Percentiles rank a stretch among this genome's conserved stretches.
Evolutionary conservation across 306 rosid species (phyloP).

Genomic region (Prunus mume): DNA sequence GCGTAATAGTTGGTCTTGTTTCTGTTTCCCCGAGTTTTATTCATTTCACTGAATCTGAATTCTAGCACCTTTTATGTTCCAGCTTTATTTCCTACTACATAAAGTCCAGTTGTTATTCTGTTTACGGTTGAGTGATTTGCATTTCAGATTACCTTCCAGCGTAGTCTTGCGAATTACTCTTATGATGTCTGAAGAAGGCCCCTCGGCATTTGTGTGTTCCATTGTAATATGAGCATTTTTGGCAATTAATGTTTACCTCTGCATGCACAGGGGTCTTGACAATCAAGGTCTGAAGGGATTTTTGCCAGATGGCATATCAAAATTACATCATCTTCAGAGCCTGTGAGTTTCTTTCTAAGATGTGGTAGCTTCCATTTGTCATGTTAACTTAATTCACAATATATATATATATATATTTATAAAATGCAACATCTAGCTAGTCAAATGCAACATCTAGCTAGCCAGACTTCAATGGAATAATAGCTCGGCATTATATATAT

Average conservation of each 20-base stretch:
- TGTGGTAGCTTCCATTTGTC: background rate
- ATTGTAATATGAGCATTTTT: constrained; percentile 1
- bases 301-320: constrained; percentile 71
- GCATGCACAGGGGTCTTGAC: constrained; percentile 79
- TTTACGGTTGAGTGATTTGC: background rate
- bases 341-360: constrained; percentile 55
- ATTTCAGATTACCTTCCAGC: background rate
- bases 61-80: background rate
- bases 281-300: constrained; percentile 88
- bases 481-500: no score
- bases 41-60: background rate
- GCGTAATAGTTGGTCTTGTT: background rate
- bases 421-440: no score
- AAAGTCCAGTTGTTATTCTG: background rate
- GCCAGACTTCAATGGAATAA: no score
- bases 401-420: no score
- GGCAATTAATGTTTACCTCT: constrained; percentile 37
- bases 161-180: background rate
- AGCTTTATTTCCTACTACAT: background rate
- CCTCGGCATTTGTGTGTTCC: constrained; percentile 9
- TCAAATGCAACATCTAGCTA: no score
- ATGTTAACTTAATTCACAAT: constrained; percentile 2
- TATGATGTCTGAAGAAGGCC: background rate
- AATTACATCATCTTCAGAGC: constrained; percentile 66
- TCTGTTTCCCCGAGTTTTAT: background rate